Evolutionary conservation across 2,329 filamentous ascomycete species (phyloP).

Genomic region (Apiospora rasikravindrae): DNA sequence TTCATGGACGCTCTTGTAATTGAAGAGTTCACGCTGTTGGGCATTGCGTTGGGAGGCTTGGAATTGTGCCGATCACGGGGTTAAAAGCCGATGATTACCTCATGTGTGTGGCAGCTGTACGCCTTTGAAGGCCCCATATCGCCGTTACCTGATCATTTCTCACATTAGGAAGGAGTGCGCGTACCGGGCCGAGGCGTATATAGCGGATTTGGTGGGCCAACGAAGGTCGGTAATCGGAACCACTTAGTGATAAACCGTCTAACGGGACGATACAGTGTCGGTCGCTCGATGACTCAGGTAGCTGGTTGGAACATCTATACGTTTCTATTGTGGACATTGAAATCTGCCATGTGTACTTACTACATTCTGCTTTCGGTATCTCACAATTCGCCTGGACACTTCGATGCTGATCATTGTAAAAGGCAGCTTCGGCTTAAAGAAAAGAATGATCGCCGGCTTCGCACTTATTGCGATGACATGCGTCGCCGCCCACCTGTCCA

Average conservation of each 20-base stretch:
- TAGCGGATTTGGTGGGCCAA: not conserved
- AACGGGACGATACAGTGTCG: conserved; percentile 39
- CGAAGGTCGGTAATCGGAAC: too few species aligned
- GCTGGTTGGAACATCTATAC: conserved; percentile 61
- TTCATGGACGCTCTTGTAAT: not conserved
- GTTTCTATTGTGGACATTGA: conserved; percentile 56
- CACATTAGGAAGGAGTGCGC: not conserved
- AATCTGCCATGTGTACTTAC: conserved; percentile 53
- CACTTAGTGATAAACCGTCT: not conserved
- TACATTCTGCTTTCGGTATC: conserved; percentile 37
- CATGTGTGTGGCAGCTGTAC: conserved; percentile 51
- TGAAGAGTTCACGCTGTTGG: conserved; percentile 51
- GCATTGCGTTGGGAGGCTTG: conserved; percentile 54
- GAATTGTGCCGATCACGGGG: conserved; percentile 51
- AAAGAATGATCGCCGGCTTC: conserved; percentile 49
- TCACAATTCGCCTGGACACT: not conserved
- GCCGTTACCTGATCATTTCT: not conserved
- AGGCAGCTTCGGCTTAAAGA: not conserved
- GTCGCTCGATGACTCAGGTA: conserved; percentile 58
- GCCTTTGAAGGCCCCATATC: too few species aligned
- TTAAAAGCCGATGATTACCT: conserved; percentile 65
- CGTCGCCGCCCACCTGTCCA: conserved; percentile 50
- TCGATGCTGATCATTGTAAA: not conserved
- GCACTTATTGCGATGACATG: conserved; percentile 50
- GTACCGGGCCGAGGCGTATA: not conserved